phyloP scores from a whole-genome alignment of 345 rosid species.

The Theobroma cacao region DNA sequence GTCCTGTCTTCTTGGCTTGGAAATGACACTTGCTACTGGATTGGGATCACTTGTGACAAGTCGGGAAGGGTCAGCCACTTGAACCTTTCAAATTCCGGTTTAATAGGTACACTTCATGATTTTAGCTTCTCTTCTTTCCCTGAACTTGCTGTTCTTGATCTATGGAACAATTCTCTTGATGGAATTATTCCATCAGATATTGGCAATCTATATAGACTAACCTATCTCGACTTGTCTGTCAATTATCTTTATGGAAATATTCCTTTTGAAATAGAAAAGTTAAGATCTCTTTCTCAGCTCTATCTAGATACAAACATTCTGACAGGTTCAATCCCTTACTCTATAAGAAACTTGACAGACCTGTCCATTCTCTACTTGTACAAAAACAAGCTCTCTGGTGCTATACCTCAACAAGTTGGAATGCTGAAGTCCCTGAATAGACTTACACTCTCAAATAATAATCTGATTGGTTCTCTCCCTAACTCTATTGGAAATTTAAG shows the following conservation, averaged over 20 bases:
- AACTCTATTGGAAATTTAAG: not conserved
- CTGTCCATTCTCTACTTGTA: not conserved
- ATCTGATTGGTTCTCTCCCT: not conserved
- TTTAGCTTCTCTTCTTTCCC: conserved; percentile 8
- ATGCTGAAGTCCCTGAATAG: not conserved
- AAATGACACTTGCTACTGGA: not conserved
- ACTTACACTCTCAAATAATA: not conserved
- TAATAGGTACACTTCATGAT: not conserved
- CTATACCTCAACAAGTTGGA: conserved; percentile 4
- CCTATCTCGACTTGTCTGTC: not conserved
- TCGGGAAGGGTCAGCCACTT: not conserved
- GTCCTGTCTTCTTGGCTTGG: not conserved
- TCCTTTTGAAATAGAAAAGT: not conserved
- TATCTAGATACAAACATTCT: not conserved
- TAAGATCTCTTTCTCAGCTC: not conserved
- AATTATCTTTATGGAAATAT: not conserved
- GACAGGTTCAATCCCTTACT: not conserved
- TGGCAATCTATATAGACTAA: not conserved
- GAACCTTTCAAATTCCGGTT: not conserved
- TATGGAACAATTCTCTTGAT: not conserved
- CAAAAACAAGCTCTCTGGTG: not conserved
- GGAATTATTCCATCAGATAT: not conserved
- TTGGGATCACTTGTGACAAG: conserved; percentile 1
- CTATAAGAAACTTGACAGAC: not conserved
- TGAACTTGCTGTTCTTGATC: not conserved